A percentile compares a stretch with the other conserved stretches of the same genome.
These are phyloP conservation scores for Phytopythium aichiense DNA, from an alignment of 352 stramenopile genomes.

Conservation along the genomic window DNA sequence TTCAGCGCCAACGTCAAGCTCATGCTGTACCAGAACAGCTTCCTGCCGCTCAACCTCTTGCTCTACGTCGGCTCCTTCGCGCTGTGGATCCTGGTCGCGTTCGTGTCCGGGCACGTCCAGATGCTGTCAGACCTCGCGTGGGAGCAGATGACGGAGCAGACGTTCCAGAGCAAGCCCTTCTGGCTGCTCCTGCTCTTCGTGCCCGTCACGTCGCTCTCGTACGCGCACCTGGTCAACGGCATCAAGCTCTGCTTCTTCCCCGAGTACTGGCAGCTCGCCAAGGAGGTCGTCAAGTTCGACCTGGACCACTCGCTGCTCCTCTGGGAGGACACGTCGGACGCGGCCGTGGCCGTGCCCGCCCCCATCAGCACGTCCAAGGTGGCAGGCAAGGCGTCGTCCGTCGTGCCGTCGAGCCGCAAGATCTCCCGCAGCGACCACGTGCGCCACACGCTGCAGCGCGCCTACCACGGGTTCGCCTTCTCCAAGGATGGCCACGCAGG, in stretches of 20 bases:
- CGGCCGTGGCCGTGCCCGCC: slow-evolving; percentile 42
- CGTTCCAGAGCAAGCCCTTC: slow-evolving; percentile 43
- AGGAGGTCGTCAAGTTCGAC: slow-evolving; percentile 69
- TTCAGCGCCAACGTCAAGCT: slow-evolving; percentile 75
- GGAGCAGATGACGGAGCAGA: slow-evolving; percentile 67
- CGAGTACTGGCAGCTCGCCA: slow-evolving; percentile 78
- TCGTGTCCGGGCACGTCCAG: slow-evolving; percentile 43
- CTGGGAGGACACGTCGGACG: slow-evolving; percentile 64
- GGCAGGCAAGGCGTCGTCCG: slow-evolving; percentile 26
- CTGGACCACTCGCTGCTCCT: slow-evolving; percentile 46
- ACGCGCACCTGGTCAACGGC: slow-evolving; percentile 46
- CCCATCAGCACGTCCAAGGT: slow-evolving; percentile 9
- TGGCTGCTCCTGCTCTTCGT: slow-evolving; percentile 60
- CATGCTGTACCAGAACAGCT: slow-evolving; percentile 78
- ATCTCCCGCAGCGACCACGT: slow-evolving; percentile 13
- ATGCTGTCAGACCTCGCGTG: slow-evolving; percentile 69
- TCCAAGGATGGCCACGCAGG: slow-evolving; percentile 55
- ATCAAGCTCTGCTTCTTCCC: slow-evolving; percentile 58
- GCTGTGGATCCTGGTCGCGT: slow-evolving; percentile 58
- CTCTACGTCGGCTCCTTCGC: slow-evolving; percentile 57
- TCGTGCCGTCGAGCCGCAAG: slow-evolving; percentile 30
- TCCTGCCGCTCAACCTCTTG: slow-evolving; percentile 61
- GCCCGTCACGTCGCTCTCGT: slow-evolving; percentile 45
- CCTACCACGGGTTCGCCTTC: slow-evolving; percentile 73
- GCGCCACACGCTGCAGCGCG: slow-evolving; percentile 25